Base-by-base conservation (phyloP, 352 stramenopile species). In the Phytophthora litchii region DNA sequence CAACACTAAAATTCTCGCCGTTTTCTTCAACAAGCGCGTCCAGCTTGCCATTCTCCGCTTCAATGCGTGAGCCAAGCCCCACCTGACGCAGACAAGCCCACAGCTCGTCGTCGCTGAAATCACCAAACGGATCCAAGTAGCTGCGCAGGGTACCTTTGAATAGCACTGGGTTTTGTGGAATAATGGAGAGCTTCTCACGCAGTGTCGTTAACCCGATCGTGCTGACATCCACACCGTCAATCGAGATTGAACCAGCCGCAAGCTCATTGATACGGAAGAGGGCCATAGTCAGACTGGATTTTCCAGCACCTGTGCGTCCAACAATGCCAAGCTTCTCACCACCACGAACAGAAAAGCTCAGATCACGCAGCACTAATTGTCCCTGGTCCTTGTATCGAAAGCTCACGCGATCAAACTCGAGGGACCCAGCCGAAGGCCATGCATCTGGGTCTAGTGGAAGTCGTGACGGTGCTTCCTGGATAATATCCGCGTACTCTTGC, bases 141-240 rank as follows among this genome's bases (percentile, higher is more conserved):
- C 85, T 70, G 11, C 92, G 74, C n/a, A 99, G 45, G 10, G 89
- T 92, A 11, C 85, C 92, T n/a, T 86, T 85, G 64, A 98, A 97
- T 17, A 99, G 56, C 6, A 98, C 90, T 0, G 92, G 94, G 49
- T 70, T 98, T 70, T 99, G 95, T 6, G 95, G 91, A 32, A 99
- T 98, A 46, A 98, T 96, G 1, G 90, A 91, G 35, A 98, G 52
- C 6, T 74, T 83, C 23, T 89, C 64, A 40, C 94, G 80, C 16
- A 98, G 74, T 25, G 91, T 82, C 4, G 70, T 74, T 21, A 98
- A 60, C 9, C 83, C 76, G 10, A 98, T 67, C 23, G 60, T 87
- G 11, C 63, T 67, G 14, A 96, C 43, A 63, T 97, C 69, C 3
- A 97, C 65, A 8, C 90, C 92, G 64, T 98, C 94, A 14, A 98